A percentile compares a stretch with the other conserved stretches of the same genome.
These are phyloP conservation scores for Taiozyma sp. DNA, from an alignment of 1,139 yeast species.

Conservation along the genomic window DNA sequence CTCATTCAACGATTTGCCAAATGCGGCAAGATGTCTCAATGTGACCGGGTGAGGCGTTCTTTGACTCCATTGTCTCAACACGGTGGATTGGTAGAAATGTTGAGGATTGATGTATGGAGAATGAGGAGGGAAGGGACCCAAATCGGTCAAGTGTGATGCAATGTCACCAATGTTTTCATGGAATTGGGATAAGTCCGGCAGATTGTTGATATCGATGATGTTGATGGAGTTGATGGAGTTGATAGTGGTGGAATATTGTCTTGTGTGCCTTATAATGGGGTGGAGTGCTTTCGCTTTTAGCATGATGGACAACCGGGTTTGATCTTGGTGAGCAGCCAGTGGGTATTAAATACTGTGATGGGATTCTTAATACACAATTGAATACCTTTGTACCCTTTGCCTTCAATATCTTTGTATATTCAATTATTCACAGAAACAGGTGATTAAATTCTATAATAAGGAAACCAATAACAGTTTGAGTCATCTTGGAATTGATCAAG, in stretches of 20 bases:
- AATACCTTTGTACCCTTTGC: too few relatives aligned
- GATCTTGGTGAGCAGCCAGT: too few relatives aligned
- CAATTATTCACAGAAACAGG: too few relatives aligned
- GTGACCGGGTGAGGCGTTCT: slow-evolving; percentile 86
- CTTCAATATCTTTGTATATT: too few relatives aligned
- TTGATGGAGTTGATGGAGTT: slow-evolving; percentile 2
- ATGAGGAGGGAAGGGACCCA: slow-evolving; percentile 26
- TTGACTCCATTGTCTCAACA: slow-evolving; percentile 60
- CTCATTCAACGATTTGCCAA: slow-evolving; percentile 70
- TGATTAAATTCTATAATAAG: too few relatives aligned
- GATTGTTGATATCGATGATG: slow-evolving; percentile 9
- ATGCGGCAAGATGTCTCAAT: slow-evolving; percentile 80
- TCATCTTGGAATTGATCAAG: too few relatives aligned
- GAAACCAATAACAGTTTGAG: too few relatives aligned
- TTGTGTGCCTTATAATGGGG: neutral
- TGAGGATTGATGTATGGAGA: slow-evolving; percentile 35
- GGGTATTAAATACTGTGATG: too few relatives aligned
- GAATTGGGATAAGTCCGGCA: slow-evolving; percentile 19
- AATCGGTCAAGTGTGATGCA: slow-evolving; percentile 21
- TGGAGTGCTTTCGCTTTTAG: too few relatives aligned
- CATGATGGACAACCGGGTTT: too few relatives aligned
- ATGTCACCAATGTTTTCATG: slow-evolving; percentile 22
- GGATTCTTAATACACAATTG: too few relatives aligned
- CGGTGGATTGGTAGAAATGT: slow-evolving; percentile 84
- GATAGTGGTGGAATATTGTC: neutral